A percentile compares a stretch with the other conserved stretches of the same genome.
These are phyloP conservation scores for Ophiosphaerella herpotricha DNA, from an alignment of 2,329 filamentous ascomycete genomes.

Conservation along the genomic window DNA sequence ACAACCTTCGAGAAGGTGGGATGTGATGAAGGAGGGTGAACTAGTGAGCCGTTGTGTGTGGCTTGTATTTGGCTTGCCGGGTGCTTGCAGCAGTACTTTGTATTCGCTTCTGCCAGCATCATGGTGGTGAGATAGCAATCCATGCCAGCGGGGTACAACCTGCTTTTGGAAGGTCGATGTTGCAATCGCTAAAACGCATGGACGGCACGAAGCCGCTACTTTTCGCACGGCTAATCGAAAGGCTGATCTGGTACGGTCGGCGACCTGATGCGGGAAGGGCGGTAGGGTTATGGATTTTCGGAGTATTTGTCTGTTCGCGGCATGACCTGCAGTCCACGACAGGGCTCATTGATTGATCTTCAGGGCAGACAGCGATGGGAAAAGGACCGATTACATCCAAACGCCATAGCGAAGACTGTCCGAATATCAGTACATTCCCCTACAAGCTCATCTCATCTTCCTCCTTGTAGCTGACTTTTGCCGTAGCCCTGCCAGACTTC, in stretches of 20 bases:
- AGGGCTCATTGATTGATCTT: background rate
- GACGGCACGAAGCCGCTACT: background rate
- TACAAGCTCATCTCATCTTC: conserved; percentile 38
- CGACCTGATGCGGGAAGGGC: conserved; percentile 20
- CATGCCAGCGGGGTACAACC: too few species aligned
- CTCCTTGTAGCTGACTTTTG: conserved; percentile 42
- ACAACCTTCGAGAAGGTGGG: conserved; percentile 19
- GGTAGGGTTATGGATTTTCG: conserved; percentile 15
- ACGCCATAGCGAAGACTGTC: background rate
- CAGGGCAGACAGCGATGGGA: conserved; percentile 3
- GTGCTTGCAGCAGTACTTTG: background rate
- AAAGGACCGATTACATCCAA: conserved; percentile 6
- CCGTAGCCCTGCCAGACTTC: conserved; percentile 32
- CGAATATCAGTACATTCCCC: background rate
- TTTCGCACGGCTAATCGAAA: too few species aligned
- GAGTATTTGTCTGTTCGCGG: conserved; percentile 14
- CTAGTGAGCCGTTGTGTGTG: background rate
- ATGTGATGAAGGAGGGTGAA: conserved; percentile 4
- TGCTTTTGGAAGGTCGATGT: background rate
- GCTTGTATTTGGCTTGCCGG: background rate
- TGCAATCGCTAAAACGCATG: conserved; percentile 1
- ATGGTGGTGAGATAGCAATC: background rate
- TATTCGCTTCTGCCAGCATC: conserved; percentile 1
- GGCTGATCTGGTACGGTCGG: conserved; percentile 1
- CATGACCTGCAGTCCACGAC: background rate